Conservation (phyloP, 306 rosid species). For the Dicorynia guianensis region DNA sequence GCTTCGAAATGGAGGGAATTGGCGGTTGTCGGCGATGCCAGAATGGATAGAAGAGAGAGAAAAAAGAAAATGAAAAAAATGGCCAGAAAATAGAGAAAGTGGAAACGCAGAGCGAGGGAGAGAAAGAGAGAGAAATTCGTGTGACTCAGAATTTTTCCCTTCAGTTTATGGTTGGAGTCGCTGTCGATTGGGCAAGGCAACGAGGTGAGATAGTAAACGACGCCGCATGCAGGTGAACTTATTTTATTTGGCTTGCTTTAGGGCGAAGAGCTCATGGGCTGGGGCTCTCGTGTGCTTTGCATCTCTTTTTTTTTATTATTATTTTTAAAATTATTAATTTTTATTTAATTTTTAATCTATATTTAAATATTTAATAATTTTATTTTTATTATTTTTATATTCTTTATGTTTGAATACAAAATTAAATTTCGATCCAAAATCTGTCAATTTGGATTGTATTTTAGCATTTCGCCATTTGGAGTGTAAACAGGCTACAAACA, state of each 20-base stretch:
- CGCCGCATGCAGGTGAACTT: constrained; percentile 14
- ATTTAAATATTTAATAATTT: no score
- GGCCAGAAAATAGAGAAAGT: not conserved
- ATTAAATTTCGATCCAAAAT: no score
- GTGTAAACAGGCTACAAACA: no score
- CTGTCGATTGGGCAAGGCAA: constrained; percentile 33
- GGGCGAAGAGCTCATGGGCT: no score
- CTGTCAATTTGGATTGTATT: no score
- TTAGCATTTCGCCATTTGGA: no score
- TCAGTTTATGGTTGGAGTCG: constrained; percentile 42
- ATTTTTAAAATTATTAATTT: no score
- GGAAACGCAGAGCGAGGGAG: constrained; percentile 17
- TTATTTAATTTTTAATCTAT: no score
- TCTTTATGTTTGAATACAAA: no score
- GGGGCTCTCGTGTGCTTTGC: no score
- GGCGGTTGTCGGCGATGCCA: not conserved
- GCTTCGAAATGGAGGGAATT: constrained; percentile 43
- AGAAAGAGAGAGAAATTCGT: constrained; percentile 35
- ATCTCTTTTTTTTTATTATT: no score
- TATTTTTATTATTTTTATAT: no score
- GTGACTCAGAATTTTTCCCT: constrained; percentile 45
- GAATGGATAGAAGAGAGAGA: constrained; percentile 31
- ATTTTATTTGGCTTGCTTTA: not conserved
- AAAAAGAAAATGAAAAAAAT: not conserved
- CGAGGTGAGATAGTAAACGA: constrained; percentile 15